These are phyloP conservation scores for Suillus hirtellus DNA, from an alignment of 768 basidiomycete species.

Conservation along the genomic window DNA sequence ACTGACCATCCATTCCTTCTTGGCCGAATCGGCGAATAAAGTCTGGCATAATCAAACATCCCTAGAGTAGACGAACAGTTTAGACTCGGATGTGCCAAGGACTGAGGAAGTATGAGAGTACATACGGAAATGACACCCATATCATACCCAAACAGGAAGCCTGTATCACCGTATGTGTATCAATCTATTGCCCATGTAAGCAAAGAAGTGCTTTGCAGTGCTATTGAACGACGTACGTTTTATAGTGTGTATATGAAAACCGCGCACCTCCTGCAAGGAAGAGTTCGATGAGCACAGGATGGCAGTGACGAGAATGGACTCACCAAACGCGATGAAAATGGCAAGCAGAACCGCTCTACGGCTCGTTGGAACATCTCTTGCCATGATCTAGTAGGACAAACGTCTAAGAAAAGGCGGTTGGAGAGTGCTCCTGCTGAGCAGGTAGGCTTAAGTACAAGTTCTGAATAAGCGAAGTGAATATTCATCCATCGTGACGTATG, in stretches of 20 bases:
- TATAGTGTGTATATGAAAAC: not conserved
- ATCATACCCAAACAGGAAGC: slow-evolving; percentile 74
- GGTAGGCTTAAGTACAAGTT: slow-evolving; percentile 16
- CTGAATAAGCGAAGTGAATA: not conserved
- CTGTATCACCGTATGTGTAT: slow-evolving; percentile 32
- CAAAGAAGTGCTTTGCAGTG: slow-evolving; percentile 7
- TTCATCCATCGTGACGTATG: slow-evolving; percentile 19
- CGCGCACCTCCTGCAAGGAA: slow-evolving; percentile 23
- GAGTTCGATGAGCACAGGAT: slow-evolving; percentile 2
- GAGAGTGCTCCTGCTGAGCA: not conserved
- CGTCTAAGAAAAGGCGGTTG: slow-evolving; percentile 5
- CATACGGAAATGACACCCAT: slow-evolving; percentile 75
- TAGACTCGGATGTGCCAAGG: not conserved
- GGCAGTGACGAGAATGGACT: slow-evolving; percentile 21
- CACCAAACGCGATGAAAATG: slow-evolving; percentile 74
- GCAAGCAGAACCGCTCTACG: slow-evolving; percentile 63
- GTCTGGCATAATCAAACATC: slow-evolving; percentile 79
- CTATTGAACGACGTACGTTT: slow-evolving; percentile 4
- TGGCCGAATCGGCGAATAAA: slow-evolving; percentile 71
- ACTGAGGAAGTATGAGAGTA: slow-evolving; percentile 4
- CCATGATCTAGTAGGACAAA: slow-evolving; percentile 18
- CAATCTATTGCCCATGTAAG: not conserved
- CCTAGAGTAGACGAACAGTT: slow-evolving; percentile 36
- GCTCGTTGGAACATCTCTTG: slow-evolving; percentile 58
- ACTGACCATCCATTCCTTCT: slow-evolving; percentile 44